Percentiles rank a stretch among this genome's conserved stretches.
Evolutionary conservation across 164 flowering plant species (phyloP).

Genomic region (grape (Vitis vinifera)): DNA sequence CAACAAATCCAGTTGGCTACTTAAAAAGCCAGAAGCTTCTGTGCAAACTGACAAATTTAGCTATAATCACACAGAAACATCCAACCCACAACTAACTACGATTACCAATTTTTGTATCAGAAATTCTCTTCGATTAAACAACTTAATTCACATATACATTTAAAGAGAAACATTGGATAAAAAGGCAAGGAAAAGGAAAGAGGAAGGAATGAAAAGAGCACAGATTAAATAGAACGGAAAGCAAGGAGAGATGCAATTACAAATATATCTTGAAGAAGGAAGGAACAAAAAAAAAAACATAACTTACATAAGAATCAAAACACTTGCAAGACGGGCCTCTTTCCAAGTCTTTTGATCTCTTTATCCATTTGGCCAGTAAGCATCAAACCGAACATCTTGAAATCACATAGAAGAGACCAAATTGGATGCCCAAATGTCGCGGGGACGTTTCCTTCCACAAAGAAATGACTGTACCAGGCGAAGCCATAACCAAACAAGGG

Average conservation of each 20-base stretch:
- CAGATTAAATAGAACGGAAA: not conserved
- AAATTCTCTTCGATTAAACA: not conserved
- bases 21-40: too few species aligned
- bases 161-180: not conserved
- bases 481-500: slow-evolving; percentile 73
- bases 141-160: not conserved
- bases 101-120: too few species aligned
- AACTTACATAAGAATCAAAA: slow-evolving; percentile 19
- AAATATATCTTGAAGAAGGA: not conserved
- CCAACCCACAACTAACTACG: too few species aligned
- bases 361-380: slow-evolving; percentile 88
- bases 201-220: not conserved
- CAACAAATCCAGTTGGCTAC: too few species aligned
- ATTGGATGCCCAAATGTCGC: slow-evolving; percentile 86
- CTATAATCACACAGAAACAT: too few species aligned
- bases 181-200: not conserved
- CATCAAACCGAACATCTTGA: slow-evolving; percentile 94
- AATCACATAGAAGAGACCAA: slow-evolving; percentile 88
- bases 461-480: slow-evolving; percentile 98
- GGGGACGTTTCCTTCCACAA: slow-evolving; percentile 81
- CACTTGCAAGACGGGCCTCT: slow-evolving; percentile 71
- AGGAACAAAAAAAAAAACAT: not conserved
- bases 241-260: not conserved
- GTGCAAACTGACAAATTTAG: too few species aligned
- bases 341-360: slow-evolving; percentile 91